phyloP scores from a whole-genome alignment of 2,329 filamentous ascomycete species.

The Fusarium verrucosum region DNA sequence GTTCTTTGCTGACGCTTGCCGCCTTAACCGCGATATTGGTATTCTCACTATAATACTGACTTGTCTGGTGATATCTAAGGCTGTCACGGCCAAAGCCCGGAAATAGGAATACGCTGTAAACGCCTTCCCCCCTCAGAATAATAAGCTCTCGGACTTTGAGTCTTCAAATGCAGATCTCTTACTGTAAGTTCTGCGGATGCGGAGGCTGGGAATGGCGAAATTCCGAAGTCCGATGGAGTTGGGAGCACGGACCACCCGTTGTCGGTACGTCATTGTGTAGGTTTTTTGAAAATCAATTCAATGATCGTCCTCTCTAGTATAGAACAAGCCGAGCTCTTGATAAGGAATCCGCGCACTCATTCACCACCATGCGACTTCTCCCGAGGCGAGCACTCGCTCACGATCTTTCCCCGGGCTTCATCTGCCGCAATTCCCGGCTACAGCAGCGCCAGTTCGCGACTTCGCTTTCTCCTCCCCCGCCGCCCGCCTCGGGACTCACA shows the following conservation, averaged over 20 bases:
- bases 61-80: background rate
- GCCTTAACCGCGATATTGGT: background rate
- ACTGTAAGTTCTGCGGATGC: background rate
- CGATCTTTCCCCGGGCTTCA: constrained; percentile 24
- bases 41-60: background rate
- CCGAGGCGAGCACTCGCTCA: constrained; percentile 35
- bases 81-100: background rate
- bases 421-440: constrained; percentile 48
- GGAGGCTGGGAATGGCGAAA: constrained; percentile 9
- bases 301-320: constrained; percentile 7
- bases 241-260: constrained; percentile 31
- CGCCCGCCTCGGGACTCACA: constrained; percentile 59
- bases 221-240: constrained; percentile 26
- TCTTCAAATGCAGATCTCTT: constrained; percentile 11
- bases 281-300: constrained; percentile 33
- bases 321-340: constrained; percentile 8
- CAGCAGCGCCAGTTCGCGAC: constrained; percentile 48
- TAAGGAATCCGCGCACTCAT: constrained; percentile 24
- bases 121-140: background rate
- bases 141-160: constrained; percentile 8
- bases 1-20: constrained; percentile 1
- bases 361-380: constrained; percentile 39
- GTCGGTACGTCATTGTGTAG: constrained; percentile 39
- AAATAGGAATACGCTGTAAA: constrained; percentile 8
- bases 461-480: constrained; percentile 49